Base-by-base conservation (phyloP, 345 rosid species). In the Punica granatum region DNA sequence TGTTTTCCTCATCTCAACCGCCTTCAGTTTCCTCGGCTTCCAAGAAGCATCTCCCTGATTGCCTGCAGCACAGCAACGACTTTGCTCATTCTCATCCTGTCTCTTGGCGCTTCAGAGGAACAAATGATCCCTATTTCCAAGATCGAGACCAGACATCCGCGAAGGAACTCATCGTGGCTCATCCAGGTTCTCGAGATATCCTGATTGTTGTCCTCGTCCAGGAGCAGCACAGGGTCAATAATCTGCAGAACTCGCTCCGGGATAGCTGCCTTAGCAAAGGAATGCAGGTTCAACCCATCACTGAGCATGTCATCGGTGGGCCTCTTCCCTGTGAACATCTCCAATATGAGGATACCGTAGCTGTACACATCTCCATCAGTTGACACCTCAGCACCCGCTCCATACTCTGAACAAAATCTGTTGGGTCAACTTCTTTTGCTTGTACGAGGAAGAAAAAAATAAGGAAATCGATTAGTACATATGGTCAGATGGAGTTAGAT, bases 241-340 rank as follows among this genome's bases (percentile, higher is more conserved):
- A 69, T 56, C 19, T 72, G 62, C 12, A n/a, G 33, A 19, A 69
- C 69, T 31, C 31, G 9, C 11, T 68, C 39, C 21, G 65, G 69
- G 12, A 67, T 16, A 41, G 77, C 75, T 36, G 26, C 63, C 10
- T 26, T 44, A 1, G 36, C 73, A 41, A 51, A 67, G 35, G 60
- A 54, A 30, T 25, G 66, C 46, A 71, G 68, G 32, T 62, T 70
- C 34, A 15, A 63, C 2, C 54, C 71, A 69, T 16, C 26, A 5
- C 3, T 46, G 54, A 49, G 19, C 19, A 21, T 49, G 19, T 49
- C 54, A 31, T 72, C 66, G 10, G 74, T 67, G 2, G 77, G 75
- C 33, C 51, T 69, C 64, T 67, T 69, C 37, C 74, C 25, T 0
- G 72, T 60, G 1, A 75, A 39, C 71, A 78, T 78, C 67, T 78